Evolutionary conservation across 495 filamentous ascomycete genomes (phyloP).

Genomic region (Neurospora sp.): DNA sequence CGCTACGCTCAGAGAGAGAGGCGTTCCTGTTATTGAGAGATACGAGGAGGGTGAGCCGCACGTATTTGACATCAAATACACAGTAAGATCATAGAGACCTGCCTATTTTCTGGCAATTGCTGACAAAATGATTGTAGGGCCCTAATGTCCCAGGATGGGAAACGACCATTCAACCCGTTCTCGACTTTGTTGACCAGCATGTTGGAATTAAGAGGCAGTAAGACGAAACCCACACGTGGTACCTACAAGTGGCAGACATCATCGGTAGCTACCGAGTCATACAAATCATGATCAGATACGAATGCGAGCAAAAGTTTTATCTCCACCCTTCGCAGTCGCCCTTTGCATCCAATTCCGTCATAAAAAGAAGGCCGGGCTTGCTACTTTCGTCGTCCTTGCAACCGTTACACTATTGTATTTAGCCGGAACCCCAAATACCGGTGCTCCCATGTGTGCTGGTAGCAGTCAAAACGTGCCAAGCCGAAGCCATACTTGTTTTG

Average conservation of each 20-base stretch:
- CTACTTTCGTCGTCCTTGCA: neutral
- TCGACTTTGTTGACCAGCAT: conserved; percentile 16
- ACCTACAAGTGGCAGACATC: neutral
- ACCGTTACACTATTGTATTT: neutral
- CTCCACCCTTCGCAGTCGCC: neutral
- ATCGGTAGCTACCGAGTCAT: neutral
- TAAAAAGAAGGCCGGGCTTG: neutral
- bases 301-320: neutral
- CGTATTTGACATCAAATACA: conserved; percentile 20
- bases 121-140: neutral
- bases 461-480: neutral
- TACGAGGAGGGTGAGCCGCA: conserved; percentile 17
- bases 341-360: neutral
- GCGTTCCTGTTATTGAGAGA: conserved; percentile 13
- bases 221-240: neutral
- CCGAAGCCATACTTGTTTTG: neutral
- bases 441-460: neutral
- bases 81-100: conserved; percentile 1
- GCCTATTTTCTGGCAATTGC: neutral
- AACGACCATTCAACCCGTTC: conserved; percentile 14
- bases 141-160: conserved; percentile 14
- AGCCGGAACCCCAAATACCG: neutral
- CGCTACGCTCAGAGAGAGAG: conserved; percentile 5
- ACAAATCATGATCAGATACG: neutral
- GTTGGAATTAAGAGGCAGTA: neutral